Evolutionary conservation across 306 rosid species (phyloP).

Genomic region (Vigna angularis): DNA sequence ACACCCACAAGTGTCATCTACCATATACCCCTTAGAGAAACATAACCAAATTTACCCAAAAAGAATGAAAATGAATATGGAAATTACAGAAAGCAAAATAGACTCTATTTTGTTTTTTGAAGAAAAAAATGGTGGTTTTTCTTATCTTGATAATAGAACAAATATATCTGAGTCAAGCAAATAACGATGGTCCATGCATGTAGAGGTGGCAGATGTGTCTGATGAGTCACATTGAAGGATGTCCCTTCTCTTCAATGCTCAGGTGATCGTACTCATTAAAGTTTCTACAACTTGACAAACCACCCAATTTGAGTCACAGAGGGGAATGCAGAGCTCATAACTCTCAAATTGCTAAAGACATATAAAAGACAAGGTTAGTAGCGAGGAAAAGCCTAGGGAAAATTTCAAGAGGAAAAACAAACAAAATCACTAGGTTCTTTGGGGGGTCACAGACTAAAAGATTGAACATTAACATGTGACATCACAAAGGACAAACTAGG

Average conservation of each 20-base stretch:
- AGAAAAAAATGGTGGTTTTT: background rate
- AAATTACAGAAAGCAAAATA: background rate
- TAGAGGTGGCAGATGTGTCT: conserved; percentile 19
- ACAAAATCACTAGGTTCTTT: conserved; percentile 39
- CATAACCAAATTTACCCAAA: background rate
- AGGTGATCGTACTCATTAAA: conserved; percentile 39
- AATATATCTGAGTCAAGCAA: background rate
- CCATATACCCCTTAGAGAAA: background rate
- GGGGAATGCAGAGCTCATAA: conserved; percentile 32
- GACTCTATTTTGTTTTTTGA: background rate
- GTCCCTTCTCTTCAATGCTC: conserved; percentile 23
- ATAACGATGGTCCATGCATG: conserved; percentile 31
- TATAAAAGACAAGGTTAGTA: background rate
- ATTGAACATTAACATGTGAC: conserved; percentile 71
- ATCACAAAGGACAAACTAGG: conserved; percentile 59
- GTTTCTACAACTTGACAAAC: conserved; percentile 50
- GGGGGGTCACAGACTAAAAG: conserved; percentile 43
- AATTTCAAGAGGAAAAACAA: conserved; percentile 37
- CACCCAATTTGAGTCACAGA: conserved; percentile 28
- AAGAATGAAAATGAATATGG: background rate
- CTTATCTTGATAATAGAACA: conserved; percentile 10
- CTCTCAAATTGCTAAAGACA: conserved; percentile 32
- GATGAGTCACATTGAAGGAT: conserved; percentile 48
- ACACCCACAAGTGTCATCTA: background rate
- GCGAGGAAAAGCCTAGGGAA: background rate